These are phyloP conservation scores for Lathyrus sativus DNA, from an alignment of 306 rosid genomes.

Conservation along the genomic window DNA sequence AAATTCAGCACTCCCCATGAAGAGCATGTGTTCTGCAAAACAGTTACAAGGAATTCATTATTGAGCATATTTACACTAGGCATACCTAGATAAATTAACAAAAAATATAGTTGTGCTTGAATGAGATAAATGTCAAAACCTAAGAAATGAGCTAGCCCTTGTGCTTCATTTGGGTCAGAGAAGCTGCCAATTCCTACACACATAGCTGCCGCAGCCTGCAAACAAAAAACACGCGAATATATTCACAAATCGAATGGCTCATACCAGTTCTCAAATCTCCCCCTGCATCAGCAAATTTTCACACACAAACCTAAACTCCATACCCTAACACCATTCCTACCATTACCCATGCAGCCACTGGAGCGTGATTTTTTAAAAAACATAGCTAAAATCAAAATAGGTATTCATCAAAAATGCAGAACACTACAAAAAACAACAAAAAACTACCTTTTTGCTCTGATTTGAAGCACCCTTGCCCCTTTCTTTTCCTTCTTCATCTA, in stretches of 20 bases:
- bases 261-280: not conserved
- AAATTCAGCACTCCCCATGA: constrained; percentile 94
- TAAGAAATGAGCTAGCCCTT: constrained; percentile 92
- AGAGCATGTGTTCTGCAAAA: constrained; percentile 95
- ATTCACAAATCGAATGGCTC: constrained; percentile 33
- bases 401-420: constrained; percentile 5
- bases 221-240: constrained; percentile 7
- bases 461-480: constrained; percentile 50
- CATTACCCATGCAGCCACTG: constrained; percentile 21
- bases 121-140: constrained; percentile 51
- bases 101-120: not conserved
- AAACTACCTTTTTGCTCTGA: constrained; percentile 81
- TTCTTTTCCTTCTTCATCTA: constrained; percentile 41
- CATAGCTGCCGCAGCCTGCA: constrained; percentile 98
- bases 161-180: constrained; percentile 89
- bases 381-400: constrained; percentile 21
- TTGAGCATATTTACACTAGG: not conserved
- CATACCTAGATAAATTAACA: not conserved
- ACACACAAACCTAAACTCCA: not conserved
- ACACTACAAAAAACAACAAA: constrained; percentile 15
- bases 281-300: not conserved
- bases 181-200: constrained; percentile 95
- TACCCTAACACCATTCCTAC: constrained; percentile 3
- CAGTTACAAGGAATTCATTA: constrained; percentile 22
- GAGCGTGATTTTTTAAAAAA: not conserved